These are phyloP conservation scores for Neostapfia colusana DNA, from an alignment of 176 grass and related monocot species.

Conservation along the genomic window DNA sequence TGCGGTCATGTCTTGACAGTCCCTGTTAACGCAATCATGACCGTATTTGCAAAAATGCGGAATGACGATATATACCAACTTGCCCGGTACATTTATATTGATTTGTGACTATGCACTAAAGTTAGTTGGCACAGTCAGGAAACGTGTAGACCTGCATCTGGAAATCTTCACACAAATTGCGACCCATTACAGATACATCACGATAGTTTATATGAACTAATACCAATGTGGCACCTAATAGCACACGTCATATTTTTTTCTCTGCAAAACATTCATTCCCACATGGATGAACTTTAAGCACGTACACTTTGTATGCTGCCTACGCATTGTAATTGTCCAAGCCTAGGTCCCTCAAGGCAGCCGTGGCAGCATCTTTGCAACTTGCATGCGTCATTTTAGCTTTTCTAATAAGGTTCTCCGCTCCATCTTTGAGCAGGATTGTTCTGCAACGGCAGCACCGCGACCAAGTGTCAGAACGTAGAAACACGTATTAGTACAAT, in stretches of 20 bases:
- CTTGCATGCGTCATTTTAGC: slow-evolving; percentile 64
- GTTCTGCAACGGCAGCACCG: slow-evolving; percentile 45
- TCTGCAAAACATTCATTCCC: background rate
- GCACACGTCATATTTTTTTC: background rate
- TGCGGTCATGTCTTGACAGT: background rate
- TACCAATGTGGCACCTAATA: background rate
- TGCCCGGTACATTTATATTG: background rate
- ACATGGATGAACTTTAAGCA: background rate
- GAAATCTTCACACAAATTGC: slow-evolving; percentile 9
- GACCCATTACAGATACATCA: background rate
- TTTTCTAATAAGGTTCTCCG: slow-evolving; percentile 83
- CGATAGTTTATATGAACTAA: background rate
- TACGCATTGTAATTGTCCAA: slow-evolving; percentile 83
- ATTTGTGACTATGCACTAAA: background rate
- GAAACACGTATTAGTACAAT: background rate
- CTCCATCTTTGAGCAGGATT: slow-evolving; percentile 68
- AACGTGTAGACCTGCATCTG: background rate
- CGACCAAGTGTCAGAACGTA: background rate
- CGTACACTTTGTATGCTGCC: background rate
- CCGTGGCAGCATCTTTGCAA: slow-evolving; percentile 89
- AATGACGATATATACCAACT: background rate
- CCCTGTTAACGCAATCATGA: background rate
- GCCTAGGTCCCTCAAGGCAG: slow-evolving; percentile 81
- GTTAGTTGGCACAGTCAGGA: background rate
- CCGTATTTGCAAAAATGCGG: no score